Evolutionary conservation across 2,329 filamentous ascomycete genomes (phyloP).

Genomic region (Venturia nashicola): DNA sequence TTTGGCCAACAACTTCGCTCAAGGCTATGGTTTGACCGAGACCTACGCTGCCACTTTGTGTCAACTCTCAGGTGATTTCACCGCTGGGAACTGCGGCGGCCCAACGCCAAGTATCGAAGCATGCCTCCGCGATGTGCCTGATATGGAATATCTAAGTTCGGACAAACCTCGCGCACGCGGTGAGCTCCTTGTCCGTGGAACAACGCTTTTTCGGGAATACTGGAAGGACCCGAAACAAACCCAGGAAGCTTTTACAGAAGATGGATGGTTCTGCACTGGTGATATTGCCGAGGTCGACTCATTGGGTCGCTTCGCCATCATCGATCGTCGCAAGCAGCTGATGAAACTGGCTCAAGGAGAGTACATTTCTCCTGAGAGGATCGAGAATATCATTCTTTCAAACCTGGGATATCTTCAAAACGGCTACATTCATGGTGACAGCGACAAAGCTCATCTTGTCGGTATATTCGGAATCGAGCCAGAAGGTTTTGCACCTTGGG

Average conservation of each 20-base stretch:
- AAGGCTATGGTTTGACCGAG: conserved; percentile 92
- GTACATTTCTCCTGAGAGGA: conserved; percentile 92
- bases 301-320: conserved; percentile 76
- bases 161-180: conserved; percentile 86
- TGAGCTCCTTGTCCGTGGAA: conserved; percentile 73
- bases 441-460: conserved; percentile 68
- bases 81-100: conserved; percentile 69
- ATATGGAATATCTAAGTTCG: conserved; percentile 81
- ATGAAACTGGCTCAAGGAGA: conserved; percentile 95
- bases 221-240: conserved; percentile 87
- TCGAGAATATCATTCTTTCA: conserved; percentile 88
- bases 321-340: conserved; percentile 98
- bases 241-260: conserved; percentile 62
- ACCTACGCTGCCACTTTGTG: conserved; percentile 67
- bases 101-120: conserved; percentile 56
- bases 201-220: conserved; percentile 74
- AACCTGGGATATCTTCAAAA: conserved; percentile 66
- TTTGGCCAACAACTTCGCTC: conserved; percentile 64
- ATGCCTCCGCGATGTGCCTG: conserved; percentile 76
- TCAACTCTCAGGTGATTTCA: conserved; percentile 60
- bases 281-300: conserved; percentile 82
- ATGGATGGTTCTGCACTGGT: conserved; percentile 96
- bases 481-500: conserved; percentile 68
- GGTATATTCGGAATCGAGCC: conserved; percentile 82
- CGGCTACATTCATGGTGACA: conserved; percentile 86